Conservation (phyloP, 2,329 filamentous ascomycete species). For the Ophiostoma triangulosporum region DNA sequence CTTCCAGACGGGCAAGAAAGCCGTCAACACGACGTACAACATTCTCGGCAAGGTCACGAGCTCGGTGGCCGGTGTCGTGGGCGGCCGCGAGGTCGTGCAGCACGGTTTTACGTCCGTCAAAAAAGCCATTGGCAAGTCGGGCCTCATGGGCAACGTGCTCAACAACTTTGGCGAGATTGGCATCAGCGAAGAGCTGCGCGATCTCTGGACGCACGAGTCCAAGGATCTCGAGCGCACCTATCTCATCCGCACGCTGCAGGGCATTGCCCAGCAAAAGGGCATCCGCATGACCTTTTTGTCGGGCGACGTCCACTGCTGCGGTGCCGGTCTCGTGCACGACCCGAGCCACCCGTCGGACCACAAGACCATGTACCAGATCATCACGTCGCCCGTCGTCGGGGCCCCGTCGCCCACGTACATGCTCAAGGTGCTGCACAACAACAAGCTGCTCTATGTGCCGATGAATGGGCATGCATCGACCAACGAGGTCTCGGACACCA, state of each 20-base stretch:
- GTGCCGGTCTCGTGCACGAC: conserved; percentile 88
- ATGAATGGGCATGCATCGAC: conserved; percentile 68
- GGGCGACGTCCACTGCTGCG: conserved; percentile 79
- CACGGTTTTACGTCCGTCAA: conserved; percentile 92
- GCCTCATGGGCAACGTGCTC: conserved; percentile 87
- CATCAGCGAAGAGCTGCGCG: conserved; percentile 82
- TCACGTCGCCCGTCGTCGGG: conserved; percentile 77
- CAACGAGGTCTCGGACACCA: conserved; percentile 73
- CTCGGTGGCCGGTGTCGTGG: conserved; percentile 88
- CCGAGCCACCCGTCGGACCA: conserved; percentile 82
- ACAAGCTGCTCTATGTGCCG: conserved; percentile 82
- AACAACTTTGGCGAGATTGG: conserved; percentile 96
- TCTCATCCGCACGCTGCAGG: conserved; percentile 86
- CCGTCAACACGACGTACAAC: conserved; percentile 92
- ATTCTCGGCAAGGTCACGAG: conserved; percentile 89
- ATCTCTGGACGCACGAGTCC: conserved; percentile 96
- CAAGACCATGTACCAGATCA: conserved; percentile 99
- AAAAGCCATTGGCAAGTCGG: conserved; percentile 88
- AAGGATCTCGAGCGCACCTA: conserved; percentile 97
- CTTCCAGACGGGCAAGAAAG: conserved; percentile 88
- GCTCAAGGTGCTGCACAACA: conserved; percentile 88
- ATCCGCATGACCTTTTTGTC: conserved; percentile 95
- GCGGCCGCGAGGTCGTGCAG: conserved; percentile 82
- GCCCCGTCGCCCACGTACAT: conserved; percentile 75
- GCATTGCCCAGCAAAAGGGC: conserved; percentile 88